Evolutionary conservation across 768 basidiomycete genomes (phyloP), one percentile per base, ranked within the genome.

Genomic region (Sporobolomyces roseus): DNA sequence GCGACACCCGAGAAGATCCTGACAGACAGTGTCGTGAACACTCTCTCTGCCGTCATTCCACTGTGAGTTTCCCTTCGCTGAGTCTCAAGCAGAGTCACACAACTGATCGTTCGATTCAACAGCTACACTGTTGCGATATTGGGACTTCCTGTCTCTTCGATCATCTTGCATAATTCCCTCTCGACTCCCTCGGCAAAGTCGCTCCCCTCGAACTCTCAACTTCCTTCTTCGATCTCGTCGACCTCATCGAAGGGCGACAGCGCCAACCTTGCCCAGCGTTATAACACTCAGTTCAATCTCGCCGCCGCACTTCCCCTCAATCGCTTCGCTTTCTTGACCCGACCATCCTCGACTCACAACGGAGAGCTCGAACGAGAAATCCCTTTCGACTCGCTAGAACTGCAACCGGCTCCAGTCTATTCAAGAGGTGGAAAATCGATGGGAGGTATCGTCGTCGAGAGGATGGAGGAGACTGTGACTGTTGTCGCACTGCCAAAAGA

Each of bases 111-210:
- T 56, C 10, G n/a, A n/a, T 6, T 23, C 10, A 14, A 17, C 58
- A 60, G 58, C 10, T 60, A 33, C 58, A 60, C 58, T 9, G 58
- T 60, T 32, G 58, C 58, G n/a, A 32, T 48, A 9, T 29, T 60
- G 4, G 45, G 29, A 2, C 7, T 60, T n/a, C 58, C 58, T 3
- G 58, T 48, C 10, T 60, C 58, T 17, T 9, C 35, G 21, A 16
- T 48, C 14, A 46, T 60, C 45, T 32, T 60, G 6, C 45, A 60
- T 32, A 46, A 60, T 32, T 43, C 58, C 10, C 30, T 60, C 29
- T 21, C 58, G 3, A 60, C 45, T 25, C 58, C 58, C 4, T 46
- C 58, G 3, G 58, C 25, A 3, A n/a, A 8, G 9, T 46, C 56
- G 41, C 33, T n/a, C 25, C 27, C 56, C 25, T 33, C 45, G 16